Base-by-base conservation (phyloP, 192 early-diverging fungal genomes). In the Oehlia diaphana region DNA sequence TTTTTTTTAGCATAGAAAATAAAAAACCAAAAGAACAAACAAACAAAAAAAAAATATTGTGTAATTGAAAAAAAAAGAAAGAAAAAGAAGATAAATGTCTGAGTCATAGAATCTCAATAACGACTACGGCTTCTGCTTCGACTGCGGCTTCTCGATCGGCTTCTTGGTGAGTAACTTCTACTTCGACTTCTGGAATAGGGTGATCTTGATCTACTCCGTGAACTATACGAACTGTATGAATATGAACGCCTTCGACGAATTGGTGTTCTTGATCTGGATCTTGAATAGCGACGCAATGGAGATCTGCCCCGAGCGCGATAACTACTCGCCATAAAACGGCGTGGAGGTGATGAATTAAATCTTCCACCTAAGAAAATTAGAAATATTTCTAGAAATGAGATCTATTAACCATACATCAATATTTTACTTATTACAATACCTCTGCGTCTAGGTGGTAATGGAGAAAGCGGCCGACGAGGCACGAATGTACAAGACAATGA, bases 181-280 rank as follows among this genome's bases (percentile, higher is more conserved):
- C 77, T 79, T 23, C 67, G 65, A 79, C 77, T 79, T 70, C 77
- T 79, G 16, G 77, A 79, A 61, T 79, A 69, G 10, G 77, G 67
- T 58, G 66, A 42, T 70, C 77, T 79, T 21, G 77, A 79, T 70
- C 76, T 78, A 69, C 76, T 78, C 35, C 67, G 65, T 9, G 77
- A 79, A 37, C 77, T 79, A 62, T 70, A 79, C 0, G 67, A 79
- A 70, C 77, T 79, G 42, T 82, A 86, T n/a, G 81, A 83, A 82
- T 65, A 68, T 9, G 77, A 79, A 23, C 78, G 44, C 65, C 83
- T 70, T 4, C 78, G 62, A 63, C 82, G 82, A 72, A 84, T 62
- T 10, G 77, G 81, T 37, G 85, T 82, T 82, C 82, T 58, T 23
- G 82, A 83, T 37, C 80, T 71, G 13, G 82, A 83, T 19, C 79